Evolutionary conservation across 2,329 filamentous ascomycete species (phyloP).

Genomic region (Verticillium zaregamsianum): DNA sequence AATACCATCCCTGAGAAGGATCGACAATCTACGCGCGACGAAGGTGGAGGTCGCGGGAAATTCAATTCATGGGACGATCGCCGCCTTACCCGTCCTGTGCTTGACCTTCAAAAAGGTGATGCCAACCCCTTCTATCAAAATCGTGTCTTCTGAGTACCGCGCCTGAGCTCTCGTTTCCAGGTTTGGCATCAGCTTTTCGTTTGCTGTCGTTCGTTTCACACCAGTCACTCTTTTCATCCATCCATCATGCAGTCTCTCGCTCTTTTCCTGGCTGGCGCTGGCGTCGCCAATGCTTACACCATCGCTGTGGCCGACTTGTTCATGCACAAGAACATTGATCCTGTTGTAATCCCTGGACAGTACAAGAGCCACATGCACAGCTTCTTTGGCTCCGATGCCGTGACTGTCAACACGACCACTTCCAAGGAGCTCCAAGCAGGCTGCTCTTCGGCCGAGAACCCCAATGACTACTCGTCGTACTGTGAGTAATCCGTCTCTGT

Average conservation of each 20-base stretch:
- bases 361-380: constrained; percentile 27
- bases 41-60: background rate
- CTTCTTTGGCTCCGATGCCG: constrained; percentile 29
- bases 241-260: constrained; percentile 4
- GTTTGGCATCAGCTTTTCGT: background rate
- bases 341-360: constrained; percentile 23
- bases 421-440: constrained; percentile 30
- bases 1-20: background rate
- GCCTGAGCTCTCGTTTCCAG: background rate
- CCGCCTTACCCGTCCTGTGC: background rate
- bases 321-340: constrained; percentile 28
- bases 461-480: constrained; percentile 42
- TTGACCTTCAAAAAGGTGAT: background rate
- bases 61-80: background rate
- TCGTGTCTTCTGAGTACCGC: background rate
- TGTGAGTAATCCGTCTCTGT: constrained; percentile 19
- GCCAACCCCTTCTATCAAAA: background rate
- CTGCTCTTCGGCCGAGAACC: constrained; percentile 39
- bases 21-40: background rate
- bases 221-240: background rate
- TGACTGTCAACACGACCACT: constrained; percentile 23
- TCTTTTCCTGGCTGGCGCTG: constrained; percentile 8
- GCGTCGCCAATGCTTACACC: constrained; percentile 18
- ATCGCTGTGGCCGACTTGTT: constrained; percentile 17
- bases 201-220: background rate